Base-by-base conservation (phyloP, 352 stramenopile species). In the Globisporangium cederbergense region DNA sequence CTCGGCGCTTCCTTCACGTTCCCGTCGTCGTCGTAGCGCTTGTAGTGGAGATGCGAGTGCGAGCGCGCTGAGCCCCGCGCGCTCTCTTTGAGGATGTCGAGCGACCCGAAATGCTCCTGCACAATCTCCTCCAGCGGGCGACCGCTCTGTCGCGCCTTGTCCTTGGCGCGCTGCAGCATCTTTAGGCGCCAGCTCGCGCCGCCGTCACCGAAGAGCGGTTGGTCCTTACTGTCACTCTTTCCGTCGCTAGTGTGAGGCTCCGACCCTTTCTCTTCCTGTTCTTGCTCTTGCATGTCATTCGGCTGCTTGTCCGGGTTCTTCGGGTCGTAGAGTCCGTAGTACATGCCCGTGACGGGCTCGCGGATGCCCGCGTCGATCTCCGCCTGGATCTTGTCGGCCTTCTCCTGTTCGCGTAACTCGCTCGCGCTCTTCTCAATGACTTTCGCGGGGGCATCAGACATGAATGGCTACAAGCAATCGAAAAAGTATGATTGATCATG, bases 171-270 rank as follows among this genome's bases (percentile, higher is more conserved):
- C 61, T 89, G 79, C 3, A 95, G 75, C 86, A 93, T 93, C 52
- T 95, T 95, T 7, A 76, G 78, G 14, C 83, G 78, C 86, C 86
- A 95, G 62, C 86, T 95, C 18, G 86, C 86, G 5, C 86, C 86
- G 36, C 84, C 83, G 43, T 95, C 84, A 6, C 86, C 86, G 46
- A 90, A 77, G 13, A 86, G 28, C 16, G 75, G 75, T 51, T 74
- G 60, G 0, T 73, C 62, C 6, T 57, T 64, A 0, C 65, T 58
- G 8, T 72, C 60, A 30, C 10, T 40, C 50, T 22, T 40, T 14
- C 65, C 40, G 2, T 43, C 16, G 3, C 36, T 40, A 10, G 34
- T 32, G 36, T 65, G 8, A 7, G 54, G 54, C 2, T 65, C 30
- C 1, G 53, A 60, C 53, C 67, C 58, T 36, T 54, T 18, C 60